Percentiles rank a stretch among this genome's conserved stretches.
These are phyloP conservation scores for Acanthamoeba quina DNA, from an alignment of 208 protist species.

Conservation along the genomic window DNA sequence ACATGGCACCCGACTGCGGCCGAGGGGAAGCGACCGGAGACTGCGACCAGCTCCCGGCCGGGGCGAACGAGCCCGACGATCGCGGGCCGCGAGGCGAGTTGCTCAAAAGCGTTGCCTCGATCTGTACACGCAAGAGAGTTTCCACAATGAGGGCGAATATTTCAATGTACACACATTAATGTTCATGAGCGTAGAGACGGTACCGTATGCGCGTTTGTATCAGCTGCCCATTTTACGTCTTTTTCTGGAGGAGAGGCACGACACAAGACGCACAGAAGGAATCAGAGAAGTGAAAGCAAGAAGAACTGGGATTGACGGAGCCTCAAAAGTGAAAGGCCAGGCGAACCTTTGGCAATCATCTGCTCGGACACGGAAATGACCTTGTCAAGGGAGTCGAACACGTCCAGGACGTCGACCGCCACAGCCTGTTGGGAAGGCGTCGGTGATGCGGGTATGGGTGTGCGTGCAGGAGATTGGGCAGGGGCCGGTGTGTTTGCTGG, in stretches of 20 bases:
- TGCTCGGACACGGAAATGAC: conserved; percentile 54
- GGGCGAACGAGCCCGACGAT: background rate
- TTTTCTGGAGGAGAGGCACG: background rate
- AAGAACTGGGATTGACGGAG: background rate
- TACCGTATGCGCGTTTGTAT: background rate
- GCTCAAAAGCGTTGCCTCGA: background rate
- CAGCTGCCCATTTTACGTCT: background rate
- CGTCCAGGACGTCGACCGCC: conserved; percentile 4
- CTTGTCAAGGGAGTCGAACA: conserved; percentile 52
- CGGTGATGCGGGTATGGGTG: background rate
- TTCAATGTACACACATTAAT: too few relatives aligned
- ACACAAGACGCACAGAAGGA: background rate
- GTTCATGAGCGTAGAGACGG: too few relatives aligned
- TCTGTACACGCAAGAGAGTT: background rate
- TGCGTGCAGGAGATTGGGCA: background rate
- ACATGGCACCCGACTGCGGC: background rate
- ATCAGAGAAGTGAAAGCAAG: background rate
- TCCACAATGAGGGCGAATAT: too few relatives aligned
- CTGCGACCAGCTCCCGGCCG: background rate
- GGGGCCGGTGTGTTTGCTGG: background rate
- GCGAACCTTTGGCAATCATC: conserved; percentile 42
- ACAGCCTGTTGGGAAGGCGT: background rate
- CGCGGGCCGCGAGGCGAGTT: background rate
- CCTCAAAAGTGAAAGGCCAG: background rate
- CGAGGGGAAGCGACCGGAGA: too few relatives aligned